Evolutionary conservation across 2,329 filamentous ascomycete genomes (phyloP), one percentile per base, ranked within the genome.

Genomic region (Xylariales sp.): DNA sequence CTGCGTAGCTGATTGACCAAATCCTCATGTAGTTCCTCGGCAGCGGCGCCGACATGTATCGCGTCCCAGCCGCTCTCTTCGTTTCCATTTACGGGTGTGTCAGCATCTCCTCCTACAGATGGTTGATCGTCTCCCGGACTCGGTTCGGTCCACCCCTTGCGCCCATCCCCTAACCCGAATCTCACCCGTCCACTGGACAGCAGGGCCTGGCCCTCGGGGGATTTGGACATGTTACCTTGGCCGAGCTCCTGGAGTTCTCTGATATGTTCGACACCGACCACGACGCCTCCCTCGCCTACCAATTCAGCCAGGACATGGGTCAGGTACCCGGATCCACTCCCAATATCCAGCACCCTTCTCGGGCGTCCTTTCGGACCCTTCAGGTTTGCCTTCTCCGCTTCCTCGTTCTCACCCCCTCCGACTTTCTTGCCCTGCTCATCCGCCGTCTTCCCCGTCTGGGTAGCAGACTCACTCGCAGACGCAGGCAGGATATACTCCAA

Each of bases 31-130:
- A 95, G 65, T 56, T 80, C 76, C 18, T 68, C 75, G 0, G 91
- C 91, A 6, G 88, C 86, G 1, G 93, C 93, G 0, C 93, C 93
- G 3, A 97, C 93, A 59, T 97, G 93, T 45, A 98, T 97, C 3
- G 86, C 90, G 71, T 97, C 88, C 73, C 91, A 98, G 0, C 80
- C 74, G 46, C 66, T 71, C 10, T 69, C 65, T 42, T 70, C 70
- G 5, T 70, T 71, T 32, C 63, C 62, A 2, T 66, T 77, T 54
- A 64, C 55, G 1, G 57, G 47, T 2, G 28, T 36, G 8, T 49
- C 50, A 4, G 40, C 47, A 2, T 64, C 4, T 47, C 47, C 50
- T 7, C 47, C 51, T 3, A 50, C 51, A 66, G 58, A 32, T 47
- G 54, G 51, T 39, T 44, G 44, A 10, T 39, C 34, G 1, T 32